Base-by-base conservation (phyloP, 768 basidiomycete species). In the Tricholoma matsutake region DNA sequence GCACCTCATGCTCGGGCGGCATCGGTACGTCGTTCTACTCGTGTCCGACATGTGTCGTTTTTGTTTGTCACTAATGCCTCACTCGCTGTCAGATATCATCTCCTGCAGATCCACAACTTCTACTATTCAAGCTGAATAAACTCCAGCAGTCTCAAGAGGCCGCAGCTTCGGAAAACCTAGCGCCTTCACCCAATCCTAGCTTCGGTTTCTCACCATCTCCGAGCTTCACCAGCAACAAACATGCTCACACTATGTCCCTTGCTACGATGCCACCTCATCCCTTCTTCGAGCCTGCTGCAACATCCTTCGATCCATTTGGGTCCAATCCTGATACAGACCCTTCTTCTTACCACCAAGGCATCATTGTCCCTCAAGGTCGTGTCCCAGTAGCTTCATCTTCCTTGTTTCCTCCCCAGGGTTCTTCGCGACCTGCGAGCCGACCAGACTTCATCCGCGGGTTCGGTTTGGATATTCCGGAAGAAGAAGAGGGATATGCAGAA, bases 91-190 rank as follows among this genome's bases (percentile, higher is more conserved):
- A 94, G 92, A 91, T 94, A 74, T 94, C 92, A 1, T 93, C 91
- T n/a, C 91, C 92, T 29, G 92, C 92, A 4, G 92, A 94, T 69
- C 92, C 92, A 29, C 88, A 89, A 18, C 73, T 94, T 22, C 78
- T 94, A 18, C 81, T 86, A 64, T 92, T 89, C 76, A 93, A 92
- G 72, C 78, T 94, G 47, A 92, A 91, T 75, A 92, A 91, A 73
- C 78, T 94, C 9, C 91, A 92, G 63, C 87, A 87, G 73, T 81
- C 87, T 0, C 89, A 91, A 65, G 76, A 82, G 65, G 70, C 67
- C 16, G 81, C 83, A 3, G 75, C 81, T 3, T 69, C 78, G 1
- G 79, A 77, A 57, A 91, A 89, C 1, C 70, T 86, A 29, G 75
- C 87, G 11, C 73, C 81, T 7, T 92, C 91, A 3, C 91, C 91